These are phyloP conservation scores for Penicillium argentinense DNA, from an alignment of 495 filamentous ascomycete species.

Conservation along the genomic window DNA sequence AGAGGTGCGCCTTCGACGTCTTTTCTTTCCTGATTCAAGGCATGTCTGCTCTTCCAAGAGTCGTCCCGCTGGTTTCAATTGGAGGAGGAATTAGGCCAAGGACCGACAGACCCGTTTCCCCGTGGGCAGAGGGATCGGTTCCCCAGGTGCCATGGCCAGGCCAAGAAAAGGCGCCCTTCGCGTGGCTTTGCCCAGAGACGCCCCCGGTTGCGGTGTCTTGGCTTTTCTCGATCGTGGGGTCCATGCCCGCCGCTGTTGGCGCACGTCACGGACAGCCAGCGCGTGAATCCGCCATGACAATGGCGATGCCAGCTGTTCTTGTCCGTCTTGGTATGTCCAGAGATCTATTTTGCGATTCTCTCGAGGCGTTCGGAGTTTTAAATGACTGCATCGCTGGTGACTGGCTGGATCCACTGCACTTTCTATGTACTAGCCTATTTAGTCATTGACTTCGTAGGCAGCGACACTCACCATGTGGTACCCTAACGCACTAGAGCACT, in stretches of 20 bases:
- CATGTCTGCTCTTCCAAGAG: background rate
- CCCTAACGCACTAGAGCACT: too few species aligned
- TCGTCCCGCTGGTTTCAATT: background rate
- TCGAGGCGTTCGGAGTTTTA: too few species aligned
- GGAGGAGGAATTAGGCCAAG: background rate
- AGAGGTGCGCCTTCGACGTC: background rate
- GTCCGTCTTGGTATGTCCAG: background rate
- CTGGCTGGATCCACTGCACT: too few species aligned
- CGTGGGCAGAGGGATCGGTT: background rate
- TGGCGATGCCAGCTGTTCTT: background rate
- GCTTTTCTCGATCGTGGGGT: background rate
- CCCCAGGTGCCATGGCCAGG: background rate
- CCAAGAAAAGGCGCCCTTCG: conserved; percentile 10
- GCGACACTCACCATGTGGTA: too few species aligned
- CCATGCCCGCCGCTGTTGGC: conserved; percentile 1
- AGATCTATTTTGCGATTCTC: too few species aligned
- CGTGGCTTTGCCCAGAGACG: background rate
- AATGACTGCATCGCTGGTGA: too few species aligned
- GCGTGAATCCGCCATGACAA: background rate
- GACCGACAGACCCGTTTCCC: background rate
- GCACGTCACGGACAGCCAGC: conserved; percentile 7
- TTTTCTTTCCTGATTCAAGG: background rate
- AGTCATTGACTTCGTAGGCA: too few species aligned
- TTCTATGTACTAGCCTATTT: too few species aligned
- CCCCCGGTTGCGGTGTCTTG: conserved; percentile 2